These are phyloP conservation scores for Furcasterigmium furcatum DNA, from an alignment of 2,329 filamentous ascomycete species.

Conservation along the genomic window DNA sequence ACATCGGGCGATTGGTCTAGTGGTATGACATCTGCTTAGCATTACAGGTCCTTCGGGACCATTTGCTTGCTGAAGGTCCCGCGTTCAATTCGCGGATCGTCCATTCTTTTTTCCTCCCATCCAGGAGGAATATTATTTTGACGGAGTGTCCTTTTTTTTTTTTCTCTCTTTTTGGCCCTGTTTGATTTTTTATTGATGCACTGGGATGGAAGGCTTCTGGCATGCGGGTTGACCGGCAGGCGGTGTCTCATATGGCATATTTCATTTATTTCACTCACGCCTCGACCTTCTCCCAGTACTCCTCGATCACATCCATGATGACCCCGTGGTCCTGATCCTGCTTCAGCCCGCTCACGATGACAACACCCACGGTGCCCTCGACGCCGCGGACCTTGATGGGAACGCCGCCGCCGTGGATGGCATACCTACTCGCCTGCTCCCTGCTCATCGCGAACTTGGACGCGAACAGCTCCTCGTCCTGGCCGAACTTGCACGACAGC, in stretches of 20 bases:
- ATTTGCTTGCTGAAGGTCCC: slow-evolving; percentile 4
- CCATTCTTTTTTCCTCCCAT: neutral
- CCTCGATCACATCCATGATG: slow-evolving; percentile 65
- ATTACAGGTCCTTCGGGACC: neutral
- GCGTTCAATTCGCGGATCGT: slow-evolving; percentile 6
- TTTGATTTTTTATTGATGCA: neutral
- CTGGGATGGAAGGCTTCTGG: neutral
- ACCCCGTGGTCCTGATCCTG: slow-evolving; percentile 76
- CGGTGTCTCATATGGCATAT: no score
- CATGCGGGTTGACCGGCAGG: neutral
- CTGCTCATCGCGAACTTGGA: slow-evolving; percentile 61
- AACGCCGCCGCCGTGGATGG: slow-evolving; percentile 75
- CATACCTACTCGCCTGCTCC: slow-evolving; percentile 58
- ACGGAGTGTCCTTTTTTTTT: neutral
- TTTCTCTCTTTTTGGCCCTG: no score
- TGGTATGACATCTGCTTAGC: slow-evolving; percentile 7
- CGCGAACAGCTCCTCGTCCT: slow-evolving; percentile 62
- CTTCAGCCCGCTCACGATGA: slow-evolving; percentile 73
- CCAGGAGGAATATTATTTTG: no score
- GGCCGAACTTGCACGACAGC: slow-evolving; percentile 63
- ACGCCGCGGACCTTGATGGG: slow-evolving; percentile 70
- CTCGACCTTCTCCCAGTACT: slow-evolving; percentile 33
- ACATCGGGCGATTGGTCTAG: slow-evolving; percentile 5
- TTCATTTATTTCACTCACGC: no score
- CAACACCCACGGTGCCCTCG: slow-evolving; percentile 71